Evolutionary conservation across 441 rosid species (phyloP).

Genomic region (Populus tomentosa): DNA sequence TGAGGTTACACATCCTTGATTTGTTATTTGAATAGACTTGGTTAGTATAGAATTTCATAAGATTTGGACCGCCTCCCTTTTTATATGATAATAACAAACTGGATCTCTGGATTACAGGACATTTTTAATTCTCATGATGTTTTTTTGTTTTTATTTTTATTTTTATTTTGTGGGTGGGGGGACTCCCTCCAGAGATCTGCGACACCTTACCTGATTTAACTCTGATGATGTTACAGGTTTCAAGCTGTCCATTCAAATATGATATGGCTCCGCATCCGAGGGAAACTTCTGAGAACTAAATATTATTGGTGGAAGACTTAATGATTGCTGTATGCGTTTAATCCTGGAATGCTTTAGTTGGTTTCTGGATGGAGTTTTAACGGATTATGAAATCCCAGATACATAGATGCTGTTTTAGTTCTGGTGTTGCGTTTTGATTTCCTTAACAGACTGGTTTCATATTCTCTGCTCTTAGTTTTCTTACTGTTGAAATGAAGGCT

Average conservation of each 20-base stretch:
- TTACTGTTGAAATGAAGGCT: slow-evolving; percentile 21
- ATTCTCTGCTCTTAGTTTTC: slow-evolving; percentile 14
- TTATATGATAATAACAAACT: too few relatives aligned
- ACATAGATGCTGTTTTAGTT: slow-evolving; percentile 21
- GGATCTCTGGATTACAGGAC: too few relatives aligned
- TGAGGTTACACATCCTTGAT: too few relatives aligned
- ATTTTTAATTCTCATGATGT: too few relatives aligned
- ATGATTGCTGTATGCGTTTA: slow-evolving; percentile 26
- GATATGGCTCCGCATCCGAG: slow-evolving; percentile 13
- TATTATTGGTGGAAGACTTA: slow-evolving; percentile 24
- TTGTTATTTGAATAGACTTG: too few relatives aligned
- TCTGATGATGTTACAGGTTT: slow-evolving; percentile 12
- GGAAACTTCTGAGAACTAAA: slow-evolving; percentile 17
- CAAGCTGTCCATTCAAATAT: slow-evolving; percentile 6
- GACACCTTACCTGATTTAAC: too few relatives aligned
- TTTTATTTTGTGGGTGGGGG: too few relatives aligned
- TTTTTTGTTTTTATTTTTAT: too few relatives aligned
- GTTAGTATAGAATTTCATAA: too few relatives aligned
- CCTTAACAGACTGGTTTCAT: slow-evolving; percentile 23
- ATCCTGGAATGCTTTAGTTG: slow-evolving; percentile 30
- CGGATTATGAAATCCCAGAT: slow-evolving; percentile 22
- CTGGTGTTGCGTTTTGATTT: slow-evolving; percentile 25
- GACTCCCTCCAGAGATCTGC: too few relatives aligned
- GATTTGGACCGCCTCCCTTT: too few relatives aligned
- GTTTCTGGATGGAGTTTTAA: slow-evolving; percentile 24